Base-by-base conservation (phyloP, 2,329 filamentous ascomycete species). In the Colletotrichum zoysiae region DNA sequence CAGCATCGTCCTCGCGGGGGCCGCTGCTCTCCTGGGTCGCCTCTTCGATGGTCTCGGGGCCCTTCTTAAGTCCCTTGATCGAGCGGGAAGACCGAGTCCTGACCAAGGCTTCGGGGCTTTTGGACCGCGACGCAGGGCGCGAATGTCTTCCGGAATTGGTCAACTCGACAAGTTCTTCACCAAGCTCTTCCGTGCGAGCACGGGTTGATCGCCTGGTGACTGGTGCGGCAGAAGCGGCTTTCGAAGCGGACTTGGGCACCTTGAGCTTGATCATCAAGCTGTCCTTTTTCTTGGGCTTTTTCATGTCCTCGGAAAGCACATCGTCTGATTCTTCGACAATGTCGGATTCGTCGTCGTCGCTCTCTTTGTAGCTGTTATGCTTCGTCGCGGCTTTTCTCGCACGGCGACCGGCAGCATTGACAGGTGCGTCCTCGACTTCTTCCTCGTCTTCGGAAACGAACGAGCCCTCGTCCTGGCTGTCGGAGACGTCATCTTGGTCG, bases 101-200 rank as follows among this genome's bases (percentile, higher is more conserved):
- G 18, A 80, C 77, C 23, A 83, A 77, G 3, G 85, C 77, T 74
- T 91, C 89, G 0, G 89, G 89, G 72, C 88, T 90, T 66, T 82
- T 83, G 38, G 87, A 88, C 23, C 82, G 82, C 50, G 86, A 83
- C 40, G 85, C 81, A 2, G 83, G 78, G 51, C 84, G 83, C 26
- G 84, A 86, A 74, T 91, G 89, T 68, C 84, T 86, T n/a, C 89
- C 90, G 9, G 89, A 91, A 75, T 84, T 87, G 7, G 89, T 87
- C 18, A 91, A 81, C 76, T 91, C 88, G 5, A 90, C 78, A 8
- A 90, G 84, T 5, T 86, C 82, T 55, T 89, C 87, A 40, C 87
- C 86, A 0, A 83, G 82, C 58, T 90, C 88, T 56, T 86, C 88
- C 4, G 88, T 89, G 66, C 81, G 84, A 20, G 86, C 87, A 42